A percentile compares a stretch with the other conserved stretches of the same genome.
phyloP scores from a whole-genome alignment of 805 yeast species.

The Candida manassasensis region DNA sequence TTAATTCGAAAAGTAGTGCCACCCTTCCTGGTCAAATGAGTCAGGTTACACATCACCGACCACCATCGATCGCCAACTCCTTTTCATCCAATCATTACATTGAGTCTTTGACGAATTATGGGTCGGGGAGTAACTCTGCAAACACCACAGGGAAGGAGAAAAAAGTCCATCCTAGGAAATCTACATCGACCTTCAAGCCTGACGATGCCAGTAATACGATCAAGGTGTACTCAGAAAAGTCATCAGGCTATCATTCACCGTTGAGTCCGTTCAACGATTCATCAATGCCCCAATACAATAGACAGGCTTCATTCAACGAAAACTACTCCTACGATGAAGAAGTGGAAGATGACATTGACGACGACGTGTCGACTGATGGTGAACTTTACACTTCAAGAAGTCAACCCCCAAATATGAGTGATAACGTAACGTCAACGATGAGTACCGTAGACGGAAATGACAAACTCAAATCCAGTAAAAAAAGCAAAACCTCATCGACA shows the following conservation, averaged over 20 bases:
- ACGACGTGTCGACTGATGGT: slow-evolving; percentile 27
- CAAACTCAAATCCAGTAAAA: slow-evolving; percentile 14
- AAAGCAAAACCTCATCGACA: slow-evolving; percentile 26
- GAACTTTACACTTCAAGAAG: slow-evolving; percentile 14
- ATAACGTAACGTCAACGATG: slow-evolving; percentile 3
- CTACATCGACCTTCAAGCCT: slow-evolving; percentile 10
- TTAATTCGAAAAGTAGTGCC: slow-evolving; percentile 7
- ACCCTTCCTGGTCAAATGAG: slow-evolving; percentile 4
- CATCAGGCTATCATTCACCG: slow-evolving; percentile 8
- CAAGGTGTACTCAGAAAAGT: slow-evolving; percentile 6
- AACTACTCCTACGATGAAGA: slow-evolving; percentile 15
- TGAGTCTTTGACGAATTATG: slow-evolving; percentile 11
- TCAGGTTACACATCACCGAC: slow-evolving; percentile 6
- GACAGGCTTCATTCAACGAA: slow-evolving; percentile 11
- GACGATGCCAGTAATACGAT: slow-evolving; percentile 3
- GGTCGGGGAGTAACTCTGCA: slow-evolving; percentile 7
- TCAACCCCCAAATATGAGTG: slow-evolving; percentile 6
- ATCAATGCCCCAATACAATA: slow-evolving; percentile 5
- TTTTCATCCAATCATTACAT: slow-evolving; percentile 20
- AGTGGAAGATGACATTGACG: slow-evolving; percentile 23
- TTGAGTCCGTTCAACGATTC: slow-evolving; percentile 11
- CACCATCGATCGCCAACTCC: slow-evolving; percentile 18
- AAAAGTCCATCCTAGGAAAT: slow-evolving; percentile 8
- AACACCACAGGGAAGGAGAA: slow-evolving; percentile 5
- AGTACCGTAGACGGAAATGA: not conserved